These are phyloP conservation scores for Podospora didyma DNA, from an alignment of 495 filamentous ascomycete genomes.

Conservation along the genomic window DNA sequence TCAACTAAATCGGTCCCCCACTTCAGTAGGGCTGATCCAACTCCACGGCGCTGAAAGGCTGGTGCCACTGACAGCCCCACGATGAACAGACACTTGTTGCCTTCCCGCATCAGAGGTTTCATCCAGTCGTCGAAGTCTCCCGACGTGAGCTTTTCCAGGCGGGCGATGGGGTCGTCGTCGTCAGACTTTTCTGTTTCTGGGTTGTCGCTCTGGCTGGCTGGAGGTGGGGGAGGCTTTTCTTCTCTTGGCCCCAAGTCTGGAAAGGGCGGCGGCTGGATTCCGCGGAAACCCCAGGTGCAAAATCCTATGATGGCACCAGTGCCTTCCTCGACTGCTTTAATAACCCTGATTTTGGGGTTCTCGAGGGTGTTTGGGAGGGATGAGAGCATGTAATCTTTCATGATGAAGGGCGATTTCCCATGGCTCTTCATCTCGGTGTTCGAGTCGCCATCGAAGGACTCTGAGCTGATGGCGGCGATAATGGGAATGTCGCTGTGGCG, in stretches of 20 bases:
- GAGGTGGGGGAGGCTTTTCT: not conserved
- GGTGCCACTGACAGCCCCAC: constrained; percentile 6
- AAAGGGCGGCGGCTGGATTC: not conserved
- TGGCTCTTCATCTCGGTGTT: constrained; percentile 10
- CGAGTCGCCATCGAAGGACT: constrained; percentile 2
- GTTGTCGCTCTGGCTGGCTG: not conserved
- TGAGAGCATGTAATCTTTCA: not conserved
- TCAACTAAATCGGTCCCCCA: constrained; percentile 8
- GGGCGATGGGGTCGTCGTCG: not conserved
- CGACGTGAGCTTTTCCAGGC: constrained; percentile 1
- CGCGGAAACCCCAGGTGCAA: constrained; percentile 11
- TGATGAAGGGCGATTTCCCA: constrained; percentile 3
- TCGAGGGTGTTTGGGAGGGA: not conserved
- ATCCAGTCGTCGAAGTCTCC: constrained; percentile 4
- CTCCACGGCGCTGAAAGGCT: constrained; percentile 4
- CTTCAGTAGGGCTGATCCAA: constrained; percentile 3
- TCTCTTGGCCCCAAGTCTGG: no score
- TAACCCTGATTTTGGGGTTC: not conserved
- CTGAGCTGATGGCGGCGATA: constrained; percentile 2
- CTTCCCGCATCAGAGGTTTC: not conserved
- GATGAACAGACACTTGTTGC: not conserved
- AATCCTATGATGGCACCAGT: constrained; percentile 8
- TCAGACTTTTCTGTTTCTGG: not conserved
- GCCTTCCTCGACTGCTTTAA: constrained; percentile 5
- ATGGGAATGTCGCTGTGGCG: constrained; percentile 1